Base-by-base conservation (phyloP, 2,329 filamentous ascomycete species). In the Neurospora sp. region DNA sequence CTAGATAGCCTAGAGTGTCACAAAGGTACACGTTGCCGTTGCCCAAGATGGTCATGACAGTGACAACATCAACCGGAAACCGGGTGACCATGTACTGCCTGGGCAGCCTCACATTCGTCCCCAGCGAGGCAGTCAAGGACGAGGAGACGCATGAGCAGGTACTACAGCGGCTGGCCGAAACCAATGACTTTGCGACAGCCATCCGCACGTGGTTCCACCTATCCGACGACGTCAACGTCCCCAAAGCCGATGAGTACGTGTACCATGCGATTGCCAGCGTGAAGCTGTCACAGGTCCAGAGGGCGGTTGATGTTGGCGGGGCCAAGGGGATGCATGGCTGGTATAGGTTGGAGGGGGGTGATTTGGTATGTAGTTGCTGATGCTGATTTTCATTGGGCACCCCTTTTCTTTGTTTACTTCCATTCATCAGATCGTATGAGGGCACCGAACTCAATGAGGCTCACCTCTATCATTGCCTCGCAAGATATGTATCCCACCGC, bases 221-320 rank as follows among this genome's bases (percentile, higher is more conserved):
- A 23, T 81, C 83, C 3, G 77, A 80, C 23, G 75, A 75, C 52
- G 28, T 17, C 52, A 62, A 62, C 15, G 23, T 10, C 15, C 28
- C 52, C 17, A 28, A 62, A n/a, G 52, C 52, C 28, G 84, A 86
- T 73, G 71, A 73, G 19, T 86, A 85, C 74, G 82, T 82, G 67
- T 87, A 86, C 76, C 83, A 86, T 77, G 85, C 84, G 72, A 82
- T 83, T 70, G 80, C 81, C 52, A 83, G 82, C 72, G 83, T 86
- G 67, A 83, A 79, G 66, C 79, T 87, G 39, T 78, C 78, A 39
- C 79, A 86, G 74, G 84, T 82, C 2, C 84, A 87, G 75, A 80
- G 79, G n/a, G 77, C 81, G 39, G 78, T 86, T 52, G 75, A 75
- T 2, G 76, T 84, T 15, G 84, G 84, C 58, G 77, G 75, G 67